Base-by-base conservation (phyloP, 768 basidiomycete species). In the Rubroboletus satanas region DNA sequence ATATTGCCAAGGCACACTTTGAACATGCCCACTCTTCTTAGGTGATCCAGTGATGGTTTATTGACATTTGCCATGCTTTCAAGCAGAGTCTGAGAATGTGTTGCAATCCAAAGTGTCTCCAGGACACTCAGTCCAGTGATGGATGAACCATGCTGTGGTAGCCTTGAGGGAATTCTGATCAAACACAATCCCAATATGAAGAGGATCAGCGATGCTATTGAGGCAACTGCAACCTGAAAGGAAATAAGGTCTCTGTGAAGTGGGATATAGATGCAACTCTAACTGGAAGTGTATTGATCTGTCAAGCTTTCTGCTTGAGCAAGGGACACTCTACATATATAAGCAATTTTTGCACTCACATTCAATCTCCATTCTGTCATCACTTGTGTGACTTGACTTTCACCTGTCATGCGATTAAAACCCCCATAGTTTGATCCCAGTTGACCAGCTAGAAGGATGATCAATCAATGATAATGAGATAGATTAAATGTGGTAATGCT, bases 281-380 rank as follows among this genome's bases (percentile, higher is more conserved):
- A 12, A 60, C 62, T 23, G 62, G 58, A 37, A 59, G n/a, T 11
- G 7, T 5, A 45, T 63, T 63, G 48, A 63, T 60, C 62, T 63
- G 15, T 14, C 1, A 15, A 15, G 2, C 9, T 17, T 0, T 29
- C 7, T 4, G 7, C 3, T 11, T 48, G 1, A 54, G 32, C 18
- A 12, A n/a, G 12, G 15, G 12, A 18, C 3, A 43, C 9, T 35
- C 5, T 2, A 21, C n/a, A n/a, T 1, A 17, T 9, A 0, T 6
- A 28, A 42, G 12, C 7, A 6, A 21, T 18, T 10, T 0, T 7
- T 10, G 6, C 9, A n/a, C 61, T 52, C 10, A 62, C 61, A 55
- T 62, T 55, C 26, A 62, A 31, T 23, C 57, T 54, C 61, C 49
- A 59, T 35, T 44, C 11, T 29, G 45, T 59, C 5, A 45, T 15